Percentiles rank a stretch among this genome's conserved stretches.
Conservation (phyloP, 1,284 basidiomycete species). For the Ustilago shanxiensis region DNA sequence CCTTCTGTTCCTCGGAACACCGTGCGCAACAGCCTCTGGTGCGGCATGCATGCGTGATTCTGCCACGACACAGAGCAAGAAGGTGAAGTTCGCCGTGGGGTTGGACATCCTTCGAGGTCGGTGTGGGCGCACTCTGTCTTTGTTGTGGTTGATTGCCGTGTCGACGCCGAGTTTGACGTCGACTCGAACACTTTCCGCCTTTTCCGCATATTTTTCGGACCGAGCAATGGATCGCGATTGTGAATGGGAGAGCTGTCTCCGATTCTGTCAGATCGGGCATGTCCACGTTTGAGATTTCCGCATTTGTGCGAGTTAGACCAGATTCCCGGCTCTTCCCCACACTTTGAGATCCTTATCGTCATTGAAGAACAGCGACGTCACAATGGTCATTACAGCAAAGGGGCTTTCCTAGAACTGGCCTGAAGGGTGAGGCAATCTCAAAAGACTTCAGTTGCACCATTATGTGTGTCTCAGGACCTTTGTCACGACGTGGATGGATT, state of each 20-base stretch:
- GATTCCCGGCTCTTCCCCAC: constrained; percentile 5
- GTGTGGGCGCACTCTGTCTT: constrained; percentile 9
- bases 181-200: neutral
- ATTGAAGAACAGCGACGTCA: neutral
- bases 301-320: neutral
- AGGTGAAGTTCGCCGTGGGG: constrained; percentile 8
- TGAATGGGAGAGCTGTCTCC: neutral
- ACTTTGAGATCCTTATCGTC: neutral
- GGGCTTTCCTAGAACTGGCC: too few species aligned
- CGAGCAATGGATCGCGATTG: constrained; percentile 6
- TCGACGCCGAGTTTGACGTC: constrained; percentile 8
- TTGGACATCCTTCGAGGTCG: neutral
- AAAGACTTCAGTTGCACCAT: too few species aligned
- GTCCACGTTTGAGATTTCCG: neutral
- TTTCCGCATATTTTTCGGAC: constrained; percentile 6
- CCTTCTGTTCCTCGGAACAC: neutral
- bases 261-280: neutral
- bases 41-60: neutral
- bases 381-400: neutral
- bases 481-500: neutral
- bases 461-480: too few species aligned
- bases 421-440: too few species aligned
- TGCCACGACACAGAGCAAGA: too few species aligned
- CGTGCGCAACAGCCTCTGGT: constrained; percentile 4
- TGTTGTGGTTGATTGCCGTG: constrained; percentile 7